phyloP scores from a whole-genome alignment of 2,329 filamentous ascomycete genomes.

The Diaporthe nobilis region DNA sequence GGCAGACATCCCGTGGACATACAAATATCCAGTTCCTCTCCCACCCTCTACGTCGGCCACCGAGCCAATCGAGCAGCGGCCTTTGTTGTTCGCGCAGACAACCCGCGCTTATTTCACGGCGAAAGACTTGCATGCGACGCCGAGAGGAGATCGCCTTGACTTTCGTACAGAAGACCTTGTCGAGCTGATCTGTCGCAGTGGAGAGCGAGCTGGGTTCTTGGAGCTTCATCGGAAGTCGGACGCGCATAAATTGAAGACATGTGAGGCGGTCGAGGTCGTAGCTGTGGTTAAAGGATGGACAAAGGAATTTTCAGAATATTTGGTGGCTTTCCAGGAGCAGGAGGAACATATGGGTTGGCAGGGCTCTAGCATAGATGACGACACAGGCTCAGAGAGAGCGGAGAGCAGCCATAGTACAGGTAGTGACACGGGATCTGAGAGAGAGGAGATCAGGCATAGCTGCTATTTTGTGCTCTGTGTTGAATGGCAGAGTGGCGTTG shows the following conservation, averaged over 20 bases:
- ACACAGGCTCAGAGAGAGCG: background rate
- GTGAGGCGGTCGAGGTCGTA: background rate
- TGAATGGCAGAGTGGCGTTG: background rate
- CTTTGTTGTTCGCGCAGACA: background rate
- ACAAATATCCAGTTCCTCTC: background rate
- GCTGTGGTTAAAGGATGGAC: background rate
- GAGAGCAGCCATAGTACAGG: no score
- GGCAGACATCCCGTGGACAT: rapidly evolving
- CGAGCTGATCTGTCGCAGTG: background rate
- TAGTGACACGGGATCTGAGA: no score
- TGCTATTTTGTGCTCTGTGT: background rate
- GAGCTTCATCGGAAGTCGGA: background rate
- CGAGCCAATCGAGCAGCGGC: background rate
- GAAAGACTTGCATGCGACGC: background rate
- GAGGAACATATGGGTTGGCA: no score
- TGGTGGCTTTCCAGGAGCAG: background rate
- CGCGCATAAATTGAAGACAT: background rate
- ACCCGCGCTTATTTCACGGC: background rate
- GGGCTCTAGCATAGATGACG: background rate
- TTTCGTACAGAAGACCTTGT: no score
- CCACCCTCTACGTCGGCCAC: background rate
- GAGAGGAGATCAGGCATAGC: background rate
- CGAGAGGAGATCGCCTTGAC: background rate
- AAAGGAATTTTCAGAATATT: rapidly evolving
- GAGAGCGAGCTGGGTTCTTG: background rate